Conservation (phyloP, 805 yeast species). For the Kluyveromyces starmeri region DNA sequence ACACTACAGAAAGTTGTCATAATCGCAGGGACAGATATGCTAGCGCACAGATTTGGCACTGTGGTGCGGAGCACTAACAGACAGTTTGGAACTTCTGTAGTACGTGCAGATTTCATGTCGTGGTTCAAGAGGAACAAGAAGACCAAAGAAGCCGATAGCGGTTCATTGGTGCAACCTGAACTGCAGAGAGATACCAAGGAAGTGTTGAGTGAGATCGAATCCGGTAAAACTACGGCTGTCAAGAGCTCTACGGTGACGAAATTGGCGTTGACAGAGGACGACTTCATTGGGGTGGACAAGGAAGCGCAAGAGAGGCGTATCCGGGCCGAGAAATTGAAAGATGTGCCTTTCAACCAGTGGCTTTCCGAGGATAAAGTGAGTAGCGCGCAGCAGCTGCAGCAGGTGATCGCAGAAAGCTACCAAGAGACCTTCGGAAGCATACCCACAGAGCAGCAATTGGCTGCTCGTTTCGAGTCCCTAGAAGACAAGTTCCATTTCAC, state of each 20-base stretch:
- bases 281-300: constrained; percentile 24
- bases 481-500: constrained; percentile 30
- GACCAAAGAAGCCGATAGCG: constrained; percentile 15
- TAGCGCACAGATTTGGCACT: neutral
- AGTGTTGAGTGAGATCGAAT: constrained; percentile 31
- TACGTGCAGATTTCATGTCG: constrained; percentile 28
- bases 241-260: constrained; percentile 9
- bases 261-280: constrained; percentile 23
- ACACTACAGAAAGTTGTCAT: no score
- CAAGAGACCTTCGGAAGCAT: constrained; percentile 3
- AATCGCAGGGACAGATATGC: no score
- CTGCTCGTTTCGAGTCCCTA: constrained; percentile 22
- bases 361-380: constrained; percentile 19
- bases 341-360: constrained; percentile 31
- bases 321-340: constrained; percentile 11
- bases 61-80: constrained; percentile 9
- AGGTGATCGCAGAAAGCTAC: constrained; percentile 14
- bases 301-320: constrained; percentile 13
- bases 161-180: constrained; percentile 4
- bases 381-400: constrained; percentile 21
- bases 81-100: constrained; percentile 20
- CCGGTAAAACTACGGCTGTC: constrained; percentile 17
- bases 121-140: constrained; percentile 32
- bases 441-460: constrained; percentile 6
- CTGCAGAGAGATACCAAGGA: constrained; percentile 21